phyloP scores from a whole-genome alignment of 495 filamentous ascomycete species.

The Lasiosphaeriaceae sp. region DNA sequence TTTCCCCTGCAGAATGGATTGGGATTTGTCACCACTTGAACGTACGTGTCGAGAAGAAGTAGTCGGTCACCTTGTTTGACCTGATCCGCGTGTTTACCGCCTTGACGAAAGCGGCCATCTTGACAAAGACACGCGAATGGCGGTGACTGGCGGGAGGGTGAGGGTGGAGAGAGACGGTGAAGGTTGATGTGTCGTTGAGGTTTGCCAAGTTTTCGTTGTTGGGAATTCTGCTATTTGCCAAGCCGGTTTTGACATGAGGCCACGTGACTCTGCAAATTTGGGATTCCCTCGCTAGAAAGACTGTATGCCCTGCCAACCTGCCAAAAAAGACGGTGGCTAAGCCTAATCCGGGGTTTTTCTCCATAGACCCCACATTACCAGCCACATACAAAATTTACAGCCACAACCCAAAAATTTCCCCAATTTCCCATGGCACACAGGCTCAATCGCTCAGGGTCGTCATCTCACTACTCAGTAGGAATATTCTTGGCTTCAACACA shows the following conservation, averaged over 20 bases:
- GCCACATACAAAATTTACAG: too few species aligned
- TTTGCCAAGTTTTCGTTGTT: background rate
- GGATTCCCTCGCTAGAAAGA: too few species aligned
- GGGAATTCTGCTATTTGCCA: background rate
- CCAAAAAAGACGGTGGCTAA: too few species aligned
- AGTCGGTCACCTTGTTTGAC: slow-evolving; percentile 76
- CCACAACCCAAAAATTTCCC: too few species aligned
- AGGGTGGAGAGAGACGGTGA: background rate
- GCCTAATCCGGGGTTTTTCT: too few species aligned
- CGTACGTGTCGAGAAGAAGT: slow-evolving; percentile 95
- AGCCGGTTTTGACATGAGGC: background rate
- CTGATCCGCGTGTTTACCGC: slow-evolving; percentile 91
- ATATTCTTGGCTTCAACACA: too few species aligned
- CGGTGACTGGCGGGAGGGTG: slow-evolving; percentile 10
- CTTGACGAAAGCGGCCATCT: slow-evolving; percentile 83
- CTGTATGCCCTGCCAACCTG: too few species aligned
- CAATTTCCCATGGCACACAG: too few species aligned
- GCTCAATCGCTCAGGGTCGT: too few species aligned
- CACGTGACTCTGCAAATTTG: too few species aligned
- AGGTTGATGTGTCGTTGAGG: background rate
- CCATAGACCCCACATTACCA: too few species aligned
- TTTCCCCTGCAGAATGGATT: background rate
- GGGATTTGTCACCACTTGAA: slow-evolving; percentile 17
- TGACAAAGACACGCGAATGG: slow-evolving; percentile 1
- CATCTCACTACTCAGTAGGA: too few species aligned